phyloP scores from a whole-genome alignment of 1,284 basidiomycete species.

The Sphagnurus paluster region DNA sequence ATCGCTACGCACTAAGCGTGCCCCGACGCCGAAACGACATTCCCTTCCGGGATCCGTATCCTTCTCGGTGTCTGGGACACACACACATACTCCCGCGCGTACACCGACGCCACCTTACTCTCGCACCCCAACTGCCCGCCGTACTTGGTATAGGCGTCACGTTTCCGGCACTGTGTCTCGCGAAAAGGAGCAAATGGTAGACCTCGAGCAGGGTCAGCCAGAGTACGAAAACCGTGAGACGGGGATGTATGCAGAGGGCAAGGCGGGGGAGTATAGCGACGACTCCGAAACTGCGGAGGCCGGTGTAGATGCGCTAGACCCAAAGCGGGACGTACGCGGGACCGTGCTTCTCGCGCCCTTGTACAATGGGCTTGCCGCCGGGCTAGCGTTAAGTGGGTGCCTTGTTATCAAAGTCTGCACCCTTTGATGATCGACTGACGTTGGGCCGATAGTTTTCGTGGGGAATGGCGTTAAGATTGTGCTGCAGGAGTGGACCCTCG shows the following conservation, averaged over 20 bases:
- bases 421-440: background rate
- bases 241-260: too few species aligned
- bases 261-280: background rate
- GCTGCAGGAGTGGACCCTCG: slow-evolving; percentile 66
- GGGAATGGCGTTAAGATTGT: slow-evolving; percentile 51
- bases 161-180: too few species aligned
- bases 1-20: too few species aligned
- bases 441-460: slow-evolving; percentile 35
- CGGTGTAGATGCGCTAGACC: slow-evolving; percentile 18
- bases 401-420: background rate
- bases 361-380: slow-evolving; percentile 76
- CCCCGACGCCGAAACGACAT: too few species aligned
- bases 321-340: slow-evolving; percentile 22
- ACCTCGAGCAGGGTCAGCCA: background rate
- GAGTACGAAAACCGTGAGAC: too few species aligned
- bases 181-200: too few species aligned
- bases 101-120: too few species aligned
- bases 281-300: slow-evolving; percentile 20
- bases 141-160: too few species aligned
- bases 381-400: slow-evolving; percentile 51
- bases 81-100: too few species aligned
- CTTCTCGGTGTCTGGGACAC: too few species aligned
- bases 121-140: too few species aligned
- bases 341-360: slow-evolving; percentile 66
- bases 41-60: too few species aligned